A percentile compares a stretch with the other conserved stretches of the same genome.
Evolutionary conservation across 805 yeast species (phyloP).

Genomic region (Grigorovia yakushimaensis): DNA sequence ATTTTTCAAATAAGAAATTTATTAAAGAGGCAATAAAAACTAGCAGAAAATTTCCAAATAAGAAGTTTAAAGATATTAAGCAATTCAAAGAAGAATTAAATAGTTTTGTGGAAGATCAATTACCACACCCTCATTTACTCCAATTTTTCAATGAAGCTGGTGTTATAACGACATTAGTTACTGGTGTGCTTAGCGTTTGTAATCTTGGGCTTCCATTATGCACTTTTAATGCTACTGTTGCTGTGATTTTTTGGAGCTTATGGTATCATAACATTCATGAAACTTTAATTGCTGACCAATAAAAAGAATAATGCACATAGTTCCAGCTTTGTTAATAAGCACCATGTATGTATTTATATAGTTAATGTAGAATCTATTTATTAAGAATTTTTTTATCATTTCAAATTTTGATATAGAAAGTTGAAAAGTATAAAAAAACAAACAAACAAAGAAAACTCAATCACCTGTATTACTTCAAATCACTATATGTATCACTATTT

Average conservation of each 20-base stretch:
- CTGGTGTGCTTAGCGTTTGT: neutral
- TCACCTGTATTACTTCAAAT: too few relatives aligned
- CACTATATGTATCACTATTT: too few relatives aligned
- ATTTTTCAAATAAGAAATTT: neutral
- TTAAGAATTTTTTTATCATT: too few relatives aligned
- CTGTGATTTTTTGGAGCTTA: neutral
- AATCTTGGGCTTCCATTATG: neutral
- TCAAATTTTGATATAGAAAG: too few relatives aligned
- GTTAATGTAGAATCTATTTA: too few relatives aligned
- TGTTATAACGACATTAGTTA: neutral
- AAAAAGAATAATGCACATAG: too few relatives aligned
- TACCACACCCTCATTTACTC: neutral
- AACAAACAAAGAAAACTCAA: too few relatives aligned
- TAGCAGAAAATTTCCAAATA: neutral
- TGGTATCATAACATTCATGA: neutral
- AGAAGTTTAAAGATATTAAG: too few relatives aligned
- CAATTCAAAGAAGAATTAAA: neutral
- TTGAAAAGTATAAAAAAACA: too few relatives aligned
- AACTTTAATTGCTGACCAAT: neutral
- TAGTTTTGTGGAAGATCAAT: neutral
- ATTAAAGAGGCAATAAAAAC: neutral
- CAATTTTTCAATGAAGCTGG: neutral
- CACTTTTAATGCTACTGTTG: neutral
- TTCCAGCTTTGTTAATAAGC: too few relatives aligned
- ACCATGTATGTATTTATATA: too few relatives aligned